Evolutionary conservation across 2,329 filamentous ascomycete species (phyloP).

Genomic region (Exophiala dermatitidis): DNA sequence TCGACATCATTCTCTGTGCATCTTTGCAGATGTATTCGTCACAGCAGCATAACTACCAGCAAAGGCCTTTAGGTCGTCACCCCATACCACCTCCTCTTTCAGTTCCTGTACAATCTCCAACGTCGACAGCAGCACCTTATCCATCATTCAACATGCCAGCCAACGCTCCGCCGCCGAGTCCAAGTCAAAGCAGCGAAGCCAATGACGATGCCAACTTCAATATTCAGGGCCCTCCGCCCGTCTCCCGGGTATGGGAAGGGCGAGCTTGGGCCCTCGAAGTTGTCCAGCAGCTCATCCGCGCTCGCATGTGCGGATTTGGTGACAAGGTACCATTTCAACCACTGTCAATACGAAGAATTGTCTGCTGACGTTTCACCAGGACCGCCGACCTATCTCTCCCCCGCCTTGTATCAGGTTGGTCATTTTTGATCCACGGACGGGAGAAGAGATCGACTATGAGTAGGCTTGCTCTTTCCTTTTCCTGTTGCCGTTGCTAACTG

Average conservation of each 20-base stretch:
- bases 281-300: conserved; percentile 82
- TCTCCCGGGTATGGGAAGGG: conserved; percentile 38
- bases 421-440: conserved; percentile 65
- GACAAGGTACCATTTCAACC: conserved; percentile 64
- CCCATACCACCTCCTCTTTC: conserved; percentile 7
- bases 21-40: conserved; percentile 10
- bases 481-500: conserved; percentile 14
- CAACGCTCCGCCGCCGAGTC: conserved; percentile 33
- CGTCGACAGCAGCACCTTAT: conserved; percentile 1
- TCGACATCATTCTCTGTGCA: neutral
- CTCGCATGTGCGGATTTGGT: conserved; percentile 97
- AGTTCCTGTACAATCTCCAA: conserved; percentile 5
- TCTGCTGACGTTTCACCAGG: conserved; percentile 45
- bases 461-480: conserved; percentile 40
- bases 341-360: neutral
- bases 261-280: conserved; percentile 60
- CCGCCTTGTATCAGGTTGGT: conserved; percentile 84
- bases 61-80: conserved; percentile 3
- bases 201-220: conserved; percentile 15
- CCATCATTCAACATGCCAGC: conserved; percentile 10
- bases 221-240: conserved; percentile 33
- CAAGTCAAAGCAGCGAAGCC: conserved; percentile 31
- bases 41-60: conserved; percentile 10
- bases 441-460: conserved; percentile 78
- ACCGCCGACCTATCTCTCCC: conserved; percentile 90